phyloP scores from a whole-genome alignment of 2,329 filamentous ascomycete genomes.

The Colletotrichum chlorophyti region DNA sequence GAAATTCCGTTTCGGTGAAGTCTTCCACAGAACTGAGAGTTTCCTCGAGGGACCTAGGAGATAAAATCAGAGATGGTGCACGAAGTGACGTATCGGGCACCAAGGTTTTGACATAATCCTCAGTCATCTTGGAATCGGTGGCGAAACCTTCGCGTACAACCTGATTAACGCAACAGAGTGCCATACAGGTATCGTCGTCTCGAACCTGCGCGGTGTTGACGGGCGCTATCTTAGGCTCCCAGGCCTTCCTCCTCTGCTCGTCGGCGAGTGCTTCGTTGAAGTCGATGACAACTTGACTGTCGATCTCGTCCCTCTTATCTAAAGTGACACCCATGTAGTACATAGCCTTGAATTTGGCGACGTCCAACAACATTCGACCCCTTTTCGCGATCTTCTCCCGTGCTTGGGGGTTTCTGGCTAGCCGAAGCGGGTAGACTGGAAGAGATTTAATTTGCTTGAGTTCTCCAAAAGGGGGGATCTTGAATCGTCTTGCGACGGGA shows the following conservation, averaged over 20 bases:
- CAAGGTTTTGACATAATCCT: neutral
- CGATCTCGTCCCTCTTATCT: neutral
- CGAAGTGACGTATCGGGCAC: neutral
- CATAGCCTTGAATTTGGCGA: neutral
- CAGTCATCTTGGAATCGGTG: neutral
- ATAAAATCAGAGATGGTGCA: neutral
- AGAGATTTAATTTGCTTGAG: neutral
- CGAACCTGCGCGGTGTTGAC: neutral
- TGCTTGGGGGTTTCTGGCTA: neutral
- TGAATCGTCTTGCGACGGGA: neutral
- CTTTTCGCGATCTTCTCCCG: neutral
- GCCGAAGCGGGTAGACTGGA: neutral
- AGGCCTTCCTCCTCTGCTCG: neutral
- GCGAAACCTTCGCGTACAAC: neutral
- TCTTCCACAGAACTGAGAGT: neutral
- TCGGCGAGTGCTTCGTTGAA: neutral
- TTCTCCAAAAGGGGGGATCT: neutral
- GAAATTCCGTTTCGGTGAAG: neutral
- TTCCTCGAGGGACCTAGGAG: neutral
- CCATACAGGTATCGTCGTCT: neutral
- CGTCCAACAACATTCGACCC: neutral
- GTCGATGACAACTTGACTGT: neutral
- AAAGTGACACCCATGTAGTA: neutral
- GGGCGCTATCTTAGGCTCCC: neutral
- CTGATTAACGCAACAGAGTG: neutral